Evolutionary conservation across 495 filamentous ascomycete species (phyloP), one percentile per base, ranked within the genome.

Genomic region (Neurospora terricola): DNA sequence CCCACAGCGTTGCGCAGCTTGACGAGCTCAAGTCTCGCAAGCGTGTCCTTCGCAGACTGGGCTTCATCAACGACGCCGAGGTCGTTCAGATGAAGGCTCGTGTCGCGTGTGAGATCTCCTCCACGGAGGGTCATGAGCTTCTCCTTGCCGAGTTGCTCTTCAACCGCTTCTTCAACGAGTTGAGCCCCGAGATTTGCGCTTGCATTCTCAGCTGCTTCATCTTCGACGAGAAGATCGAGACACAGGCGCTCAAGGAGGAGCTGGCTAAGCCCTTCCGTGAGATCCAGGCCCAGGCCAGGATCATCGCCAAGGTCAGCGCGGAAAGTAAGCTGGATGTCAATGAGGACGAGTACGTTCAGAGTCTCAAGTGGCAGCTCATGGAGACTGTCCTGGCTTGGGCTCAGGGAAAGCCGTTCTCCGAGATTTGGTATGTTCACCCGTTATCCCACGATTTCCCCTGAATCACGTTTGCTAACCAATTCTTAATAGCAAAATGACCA

Each of bases 21-120:
- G 96, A 98, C 78, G 96, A 99, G 82, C 87, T 99, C 62, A 98
- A 98, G 83, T 93, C 90, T 76, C 90, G 96, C 72, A 98, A 97
- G 83, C 91, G 96, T 75, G 96, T 99, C n/a, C 88, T 99, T 2
- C 92, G 96, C 66, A 91, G 96, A n/a, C 88, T 98, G 23, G 93
- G 91, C 12, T 98, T 98, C 82, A 96, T 98, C 82, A 93, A 97
- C 82, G 96, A 98, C 40, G 86, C 88, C 27, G 96, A 98, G 78
- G 93, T 98, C 9, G 94, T 99, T 69, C 90, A 97, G 83, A 86
- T 98, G 77, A 99, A 99, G 84, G 96, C 94, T 8, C 90, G 96
- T 39, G 96, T 98, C 8, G 96, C 96, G 10, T 99, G 96, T 82
- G 96, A 98, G 84, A 98, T 99, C 72, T 88, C 86, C 69, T 95